A percentile compares a stretch with the other conserved stretches of the same genome.
phyloP scores from a whole-genome alignment of 2,329 filamentous ascomycete genomes.

The Phaeosphaeriaceae sp. region DNA sequence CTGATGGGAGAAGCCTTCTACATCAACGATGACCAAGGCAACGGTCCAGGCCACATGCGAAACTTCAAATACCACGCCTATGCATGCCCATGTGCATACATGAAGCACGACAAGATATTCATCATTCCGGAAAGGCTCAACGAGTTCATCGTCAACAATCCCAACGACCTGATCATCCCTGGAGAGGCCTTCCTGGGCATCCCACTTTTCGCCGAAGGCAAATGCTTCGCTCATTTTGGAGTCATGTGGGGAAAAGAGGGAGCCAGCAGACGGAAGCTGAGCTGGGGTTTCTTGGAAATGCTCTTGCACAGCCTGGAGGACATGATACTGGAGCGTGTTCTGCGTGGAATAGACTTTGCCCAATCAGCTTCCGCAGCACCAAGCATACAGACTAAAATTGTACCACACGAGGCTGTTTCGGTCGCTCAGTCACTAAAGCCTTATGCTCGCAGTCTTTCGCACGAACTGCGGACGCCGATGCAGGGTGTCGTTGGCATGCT shows the following conservation, averaged over 20 bases:
- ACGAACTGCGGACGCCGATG: constrained; percentile 76
- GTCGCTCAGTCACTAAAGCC: constrained; percentile 71
- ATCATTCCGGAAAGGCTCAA: constrained; percentile 68
- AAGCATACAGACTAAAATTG: constrained; percentile 50
- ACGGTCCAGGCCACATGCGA: constrained; percentile 57
- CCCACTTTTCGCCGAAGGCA: constrained; percentile 69
- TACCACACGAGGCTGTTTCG: constrained; percentile 64
- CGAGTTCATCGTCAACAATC: constrained; percentile 66
- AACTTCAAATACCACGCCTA: constrained; percentile 71
- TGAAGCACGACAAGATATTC: constrained; percentile 76
- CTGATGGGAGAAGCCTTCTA: constrained; percentile 72
- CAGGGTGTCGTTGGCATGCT: constrained; percentile 79
- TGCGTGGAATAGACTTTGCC: constrained; percentile 59
- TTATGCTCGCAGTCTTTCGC: constrained; percentile 74
- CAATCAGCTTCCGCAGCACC: constrained; percentile 30
- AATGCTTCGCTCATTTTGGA: constrained; percentile 74
- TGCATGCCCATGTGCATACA: constrained; percentile 70
- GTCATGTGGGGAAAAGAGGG: constrained; percentile 73
- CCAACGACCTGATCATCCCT: constrained; percentile 65
- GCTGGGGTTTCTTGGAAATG: constrained; percentile 73
- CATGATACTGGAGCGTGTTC: constrained; percentile 65
- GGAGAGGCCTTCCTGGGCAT: constrained; percentile 72
- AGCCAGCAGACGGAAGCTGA: constrained; percentile 61
- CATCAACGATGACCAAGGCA: constrained; percentile 66
- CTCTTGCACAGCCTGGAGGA: constrained; percentile 73